These are phyloP conservation scores for Colletotrichum higginsianum DNA, from an alignment of 2,329 filamentous ascomycete genomes.

Conservation along the genomic window DNA sequence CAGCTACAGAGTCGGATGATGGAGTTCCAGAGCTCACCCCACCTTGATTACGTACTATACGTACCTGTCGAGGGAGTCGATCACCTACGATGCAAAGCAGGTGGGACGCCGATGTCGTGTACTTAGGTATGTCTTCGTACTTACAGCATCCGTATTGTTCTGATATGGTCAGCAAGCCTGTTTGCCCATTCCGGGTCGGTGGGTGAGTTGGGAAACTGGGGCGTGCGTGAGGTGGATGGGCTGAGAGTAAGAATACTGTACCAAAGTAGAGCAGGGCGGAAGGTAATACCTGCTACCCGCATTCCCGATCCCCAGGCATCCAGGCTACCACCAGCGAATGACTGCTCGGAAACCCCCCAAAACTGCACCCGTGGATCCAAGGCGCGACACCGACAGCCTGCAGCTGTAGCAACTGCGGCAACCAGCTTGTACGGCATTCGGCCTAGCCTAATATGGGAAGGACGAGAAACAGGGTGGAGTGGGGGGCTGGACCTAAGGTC, in stretches of 20 bases:
- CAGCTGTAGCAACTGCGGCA: slow-evolving; percentile 35
- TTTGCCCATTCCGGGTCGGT: neutral
- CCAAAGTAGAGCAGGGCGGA: neutral
- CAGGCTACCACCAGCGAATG: slow-evolving; percentile 16
- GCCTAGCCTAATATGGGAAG: slow-evolving; percentile 26
- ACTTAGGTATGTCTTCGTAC: neutral
- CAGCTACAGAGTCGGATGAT: neutral
- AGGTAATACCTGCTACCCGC: neutral
- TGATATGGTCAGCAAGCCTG: neutral
- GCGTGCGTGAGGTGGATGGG: neutral
- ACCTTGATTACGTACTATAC: slow-evolving; percentile 1
- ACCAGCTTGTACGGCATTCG: slow-evolving; percentile 8
- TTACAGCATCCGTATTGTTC: neutral
- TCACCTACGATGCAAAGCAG: slow-evolving; percentile 9
- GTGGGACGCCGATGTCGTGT: slow-evolving; percentile 5
- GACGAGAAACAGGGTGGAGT: slow-evolving; percentile 13
- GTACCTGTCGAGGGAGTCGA: neutral
- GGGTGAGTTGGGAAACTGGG: neutral
- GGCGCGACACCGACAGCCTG: slow-evolving; percentile 22
- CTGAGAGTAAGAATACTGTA: too few species aligned
- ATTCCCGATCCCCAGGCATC: slow-evolving; percentile 18
- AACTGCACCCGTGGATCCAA: slow-evolving; percentile 9
- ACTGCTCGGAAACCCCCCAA: neutral
- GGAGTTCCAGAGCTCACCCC: neutral
- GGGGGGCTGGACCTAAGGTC: slow-evolving; percentile 5